Base-by-base conservation (phyloP, 2,329 filamentous ascomycete species). In the Stachybotrys elegans region DNA sequence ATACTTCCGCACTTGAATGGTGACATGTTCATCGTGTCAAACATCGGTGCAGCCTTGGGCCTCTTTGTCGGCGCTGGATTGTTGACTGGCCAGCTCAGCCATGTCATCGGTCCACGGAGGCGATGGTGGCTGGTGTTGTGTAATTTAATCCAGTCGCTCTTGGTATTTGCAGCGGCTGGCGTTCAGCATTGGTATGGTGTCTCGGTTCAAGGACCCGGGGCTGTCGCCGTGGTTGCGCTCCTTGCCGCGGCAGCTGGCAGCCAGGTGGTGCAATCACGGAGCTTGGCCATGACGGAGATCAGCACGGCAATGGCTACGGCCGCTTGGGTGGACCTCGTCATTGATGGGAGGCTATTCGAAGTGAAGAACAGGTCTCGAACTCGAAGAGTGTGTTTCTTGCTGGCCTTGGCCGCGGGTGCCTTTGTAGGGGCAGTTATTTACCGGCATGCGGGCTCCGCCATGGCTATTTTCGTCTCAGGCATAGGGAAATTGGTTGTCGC, bases 241-340 rank as follows among this genome's bases (percentile, higher is more conserved):
- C 63, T 83, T 22, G 77, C 78, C 0, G 73, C 76, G 40, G 71
- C 78, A 0, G 69, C 76, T 0, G 79, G 79, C 0, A 75, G 70
- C 39, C 79, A 83, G 56, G 78, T 84, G 0, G 78, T 79, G 3
- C 72, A 78, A 62, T 71, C 71, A 3, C 67, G 79, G 20, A 69
- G 71, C 31, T 56, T 83, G 44, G 61, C 67, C 37, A 73, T 81
- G 61, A 75, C 75, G 1, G 79, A 84, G 57, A 82, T 83, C 53
- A 79, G 70, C 46, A 83, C 80, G 0, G 78, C 79, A 21, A 83
- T 83, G 78, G 79, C 78, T 0, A 83, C 79, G 5, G 78, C 79
- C 1, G 79, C 79, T 2, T 83, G 76, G 70, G 66, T 83, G 2
- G 79, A 83, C 53, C 55, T 82, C 43, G 57, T 80, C 42, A 75